phyloP scores from a whole-genome alignment of 2,329 filamentous ascomycete species.

The Zarea fungicola region DNA sequence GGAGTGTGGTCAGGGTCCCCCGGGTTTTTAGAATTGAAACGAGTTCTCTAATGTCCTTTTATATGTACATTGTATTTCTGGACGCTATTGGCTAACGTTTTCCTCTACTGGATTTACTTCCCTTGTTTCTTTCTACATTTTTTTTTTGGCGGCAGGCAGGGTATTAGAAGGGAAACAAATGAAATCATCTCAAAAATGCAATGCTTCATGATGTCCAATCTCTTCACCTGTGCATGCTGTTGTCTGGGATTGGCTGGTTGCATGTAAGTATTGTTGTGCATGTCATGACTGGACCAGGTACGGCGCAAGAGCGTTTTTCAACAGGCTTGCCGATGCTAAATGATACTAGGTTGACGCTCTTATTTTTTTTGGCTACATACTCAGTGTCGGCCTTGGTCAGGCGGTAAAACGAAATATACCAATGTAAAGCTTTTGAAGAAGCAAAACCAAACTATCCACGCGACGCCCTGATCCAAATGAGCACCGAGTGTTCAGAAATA shows the following conservation, averaged over 20 bases:
- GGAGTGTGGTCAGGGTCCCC: neutral
- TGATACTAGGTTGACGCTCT: too few species aligned
- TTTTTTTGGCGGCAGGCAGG: conserved; percentile 7
- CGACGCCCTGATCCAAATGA: too few species aligned
- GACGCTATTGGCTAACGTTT: neutral
- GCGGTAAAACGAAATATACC: too few species aligned
- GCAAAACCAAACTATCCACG: too few species aligned
- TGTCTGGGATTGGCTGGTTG: neutral
- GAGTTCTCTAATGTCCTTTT: neutral
- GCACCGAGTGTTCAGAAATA: too few species aligned
- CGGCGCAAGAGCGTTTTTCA: too few species aligned
- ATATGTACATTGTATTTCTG: conserved; percentile 8
- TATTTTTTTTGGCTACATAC: too few species aligned
- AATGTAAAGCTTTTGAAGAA: too few species aligned
- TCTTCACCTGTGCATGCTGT: neutral
- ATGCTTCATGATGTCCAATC: neutral
- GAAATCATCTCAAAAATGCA: neutral
- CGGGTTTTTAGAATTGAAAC: conserved; percentile 3
- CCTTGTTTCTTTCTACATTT: neutral
- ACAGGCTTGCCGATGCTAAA: too few species aligned
- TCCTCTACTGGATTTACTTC: conserved; percentile 1
- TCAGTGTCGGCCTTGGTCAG: too few species aligned
- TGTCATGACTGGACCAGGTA: too few species aligned
- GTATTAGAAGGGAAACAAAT: conserved; percentile 7
- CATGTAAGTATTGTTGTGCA: too few species aligned